These are phyloP conservation scores for Ophiostoma quercus DNA, from an alignment of 2,329 filamentous ascomycete species.

Conservation along the genomic window DNA sequence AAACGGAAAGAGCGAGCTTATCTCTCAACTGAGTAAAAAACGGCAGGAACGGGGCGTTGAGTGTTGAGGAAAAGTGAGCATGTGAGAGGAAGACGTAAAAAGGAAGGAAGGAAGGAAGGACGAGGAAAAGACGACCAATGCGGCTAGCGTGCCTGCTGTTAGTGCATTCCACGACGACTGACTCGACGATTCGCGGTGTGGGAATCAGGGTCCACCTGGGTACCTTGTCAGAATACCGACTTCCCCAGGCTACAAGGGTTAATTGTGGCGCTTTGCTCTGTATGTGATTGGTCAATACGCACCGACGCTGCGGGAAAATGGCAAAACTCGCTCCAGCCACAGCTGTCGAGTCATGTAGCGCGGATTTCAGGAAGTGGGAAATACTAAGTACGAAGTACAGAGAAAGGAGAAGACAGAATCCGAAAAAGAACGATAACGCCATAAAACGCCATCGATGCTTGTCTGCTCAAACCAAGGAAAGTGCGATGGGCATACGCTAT, in stretches of 20 bases:
- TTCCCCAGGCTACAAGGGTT: neutral
- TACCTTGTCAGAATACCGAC: neutral
- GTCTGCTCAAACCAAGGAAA: neutral
- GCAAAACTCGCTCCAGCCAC: neutral
- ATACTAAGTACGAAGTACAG: neutral
- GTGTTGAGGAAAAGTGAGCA: conserved; percentile 7
- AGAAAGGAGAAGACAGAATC: neutral
- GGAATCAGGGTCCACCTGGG: conserved; percentile 10
- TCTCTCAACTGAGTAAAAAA: neutral
- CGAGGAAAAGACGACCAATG: neutral
- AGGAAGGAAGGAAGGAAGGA: neutral
- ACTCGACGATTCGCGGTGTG: conserved; percentile 6
- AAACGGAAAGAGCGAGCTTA: neutral
- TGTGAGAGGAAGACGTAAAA: neutral
- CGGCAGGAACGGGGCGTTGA: neutral
- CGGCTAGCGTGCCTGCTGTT: conserved; percentile 2
- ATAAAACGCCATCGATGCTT: neutral
- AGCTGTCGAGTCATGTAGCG: conserved; percentile 11
- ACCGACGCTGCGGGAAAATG: neutral
- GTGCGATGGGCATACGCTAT: neutral
- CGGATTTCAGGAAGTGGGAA: neutral
- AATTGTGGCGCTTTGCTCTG: neutral
- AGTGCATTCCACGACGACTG: neutral
- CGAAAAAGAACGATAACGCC: neutral
- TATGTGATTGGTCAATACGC: neutral